Evolutionary conservation across 306 rosid genomes (phyloP).

Genomic region (Castanospermum australe): DNA sequence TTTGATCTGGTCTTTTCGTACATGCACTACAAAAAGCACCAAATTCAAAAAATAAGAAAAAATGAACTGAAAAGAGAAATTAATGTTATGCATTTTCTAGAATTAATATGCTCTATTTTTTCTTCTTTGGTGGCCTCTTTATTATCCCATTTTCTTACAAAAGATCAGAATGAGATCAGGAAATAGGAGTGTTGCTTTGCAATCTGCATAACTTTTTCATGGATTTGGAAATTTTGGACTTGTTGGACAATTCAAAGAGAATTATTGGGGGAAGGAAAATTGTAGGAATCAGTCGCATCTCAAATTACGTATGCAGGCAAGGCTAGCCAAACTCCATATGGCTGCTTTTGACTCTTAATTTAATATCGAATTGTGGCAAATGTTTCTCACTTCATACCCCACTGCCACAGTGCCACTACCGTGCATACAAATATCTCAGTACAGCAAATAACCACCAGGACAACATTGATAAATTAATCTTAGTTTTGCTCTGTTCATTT

Average conservation of each 20-base stretch:
- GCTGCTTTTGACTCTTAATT: conserved; percentile 24
- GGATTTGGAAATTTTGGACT: not conserved
- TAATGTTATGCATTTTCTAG: too few species aligned
- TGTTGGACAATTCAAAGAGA: not conserved
- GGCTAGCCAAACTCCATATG: not conserved
- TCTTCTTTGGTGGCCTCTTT: not conserved
- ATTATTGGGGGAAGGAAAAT: not conserved
- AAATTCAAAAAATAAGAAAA: not conserved
- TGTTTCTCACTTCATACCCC: not conserved
- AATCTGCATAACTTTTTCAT: not conserved
- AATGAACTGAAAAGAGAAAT: not conserved
- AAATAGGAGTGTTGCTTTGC: too few species aligned
- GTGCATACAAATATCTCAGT: not conserved
- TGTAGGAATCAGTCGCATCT: conserved; percentile 12
- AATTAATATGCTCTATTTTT: not conserved
- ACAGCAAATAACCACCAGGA: not conserved
- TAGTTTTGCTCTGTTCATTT: not conserved
- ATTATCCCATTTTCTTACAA: not conserved
- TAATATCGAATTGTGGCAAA: not conserved
- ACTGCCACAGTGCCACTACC: not conserved
- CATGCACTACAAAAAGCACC: not conserved
- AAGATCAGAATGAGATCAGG: too few species aligned
- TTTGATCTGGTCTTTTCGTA: not conserved
- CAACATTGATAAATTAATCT: not conserved
- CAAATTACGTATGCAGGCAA: not conserved